Base-by-base conservation (phyloP, 192 early-diverging fungal species). In the Cladochytrium replicatum region DNA sequence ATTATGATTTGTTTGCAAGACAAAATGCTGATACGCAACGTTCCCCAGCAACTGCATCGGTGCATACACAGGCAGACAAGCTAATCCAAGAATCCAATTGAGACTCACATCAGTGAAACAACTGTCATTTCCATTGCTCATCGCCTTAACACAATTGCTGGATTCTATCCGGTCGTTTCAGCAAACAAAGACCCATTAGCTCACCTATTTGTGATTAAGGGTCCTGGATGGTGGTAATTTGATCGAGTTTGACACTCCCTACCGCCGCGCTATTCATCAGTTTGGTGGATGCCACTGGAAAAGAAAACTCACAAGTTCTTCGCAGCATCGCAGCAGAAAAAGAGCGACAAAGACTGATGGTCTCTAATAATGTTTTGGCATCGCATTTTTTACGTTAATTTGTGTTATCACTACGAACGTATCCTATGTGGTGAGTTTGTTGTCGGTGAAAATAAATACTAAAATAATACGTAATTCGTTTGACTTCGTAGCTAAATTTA, bases 121-220 rank as follows among this genome's bases (percentile, higher is more conserved):
- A 86, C 83, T 8, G 71, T 87, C 0, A 43, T 87, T 26, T 75
- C 78, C 11, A 87, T 87, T 69, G 85, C 84, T 0, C 85, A 87
- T 44, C 57, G 85, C 25, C 57, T 87, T 41, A 76, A 82, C 48
- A 87, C 85, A 1, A 66, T 84, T 23, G 63, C 63, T 25, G 53
- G 60, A 27, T 68, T 59, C 27, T 15, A 43, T 6, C 42, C 23
- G 42, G 38, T 55, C n/a, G n/a, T n/a, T n/a, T n/a, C n/a, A n/a
- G n/a, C n/a, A n/a, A n/a, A n/a, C n/a, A n/a, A n/a, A n/a, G n/a
- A n/a, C n/a, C n/a, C n/a, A n/a, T n/a, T 13, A n/a, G 13, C 17
- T 13, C 26, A 75, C 78, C 47, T 75, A 63, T 41, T 77, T 82
- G 46, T 57, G 69, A 3, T 78, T 90, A 21, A 48, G 87, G 22